Conservation (phyloP, 208 protist genomes). For the Borovskyia barvae region DNA sequence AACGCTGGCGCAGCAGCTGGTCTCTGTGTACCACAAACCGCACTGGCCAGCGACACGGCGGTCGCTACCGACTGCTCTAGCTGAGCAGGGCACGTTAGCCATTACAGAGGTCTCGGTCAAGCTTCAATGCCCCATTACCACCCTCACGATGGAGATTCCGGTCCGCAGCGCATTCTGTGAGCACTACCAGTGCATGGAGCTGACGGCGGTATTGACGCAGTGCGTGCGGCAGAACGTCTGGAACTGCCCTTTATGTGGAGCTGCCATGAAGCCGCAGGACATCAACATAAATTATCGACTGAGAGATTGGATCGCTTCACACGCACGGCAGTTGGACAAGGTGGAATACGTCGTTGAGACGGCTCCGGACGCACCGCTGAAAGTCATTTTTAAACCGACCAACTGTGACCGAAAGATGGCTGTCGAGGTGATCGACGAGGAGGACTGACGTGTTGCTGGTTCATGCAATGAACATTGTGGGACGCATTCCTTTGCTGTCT, state of each 20-base stretch:
- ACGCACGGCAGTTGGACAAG: constrained; percentile 19
- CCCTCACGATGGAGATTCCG: constrained; percentile 52
- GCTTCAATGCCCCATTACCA: constrained; percentile 69
- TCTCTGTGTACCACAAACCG: constrained; percentile 31
- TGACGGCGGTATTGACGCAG: constrained; percentile 52
- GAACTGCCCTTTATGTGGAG: constrained; percentile 83
- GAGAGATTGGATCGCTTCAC: constrained; percentile 55
- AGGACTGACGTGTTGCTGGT: too few relatives aligned
- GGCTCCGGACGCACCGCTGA: constrained; percentile 4
- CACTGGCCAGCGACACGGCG: neutral
- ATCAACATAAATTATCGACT: constrained; percentile 78
- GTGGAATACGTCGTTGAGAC: constrained; percentile 76
- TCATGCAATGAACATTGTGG: too few relatives aligned
- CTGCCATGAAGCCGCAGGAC: constrained; percentile 49
- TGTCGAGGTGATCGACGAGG: constrained; percentile 21
- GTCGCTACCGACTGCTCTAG: neutral
- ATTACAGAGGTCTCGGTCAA: constrained; percentile 53
- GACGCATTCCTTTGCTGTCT: too few relatives aligned
- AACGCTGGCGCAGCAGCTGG: constrained; percentile 36
- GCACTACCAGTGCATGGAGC: constrained; percentile 84
- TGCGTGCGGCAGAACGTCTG: constrained; percentile 72
- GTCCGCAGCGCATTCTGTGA: constrained; percentile 63
- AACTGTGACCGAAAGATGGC: neutral
- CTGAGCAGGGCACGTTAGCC: constrained; percentile 26
- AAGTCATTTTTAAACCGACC: neutral